Base-by-base conservation (phyloP, 2,329 filamentous ascomycete species). In the Penicillium sp. region DNA sequence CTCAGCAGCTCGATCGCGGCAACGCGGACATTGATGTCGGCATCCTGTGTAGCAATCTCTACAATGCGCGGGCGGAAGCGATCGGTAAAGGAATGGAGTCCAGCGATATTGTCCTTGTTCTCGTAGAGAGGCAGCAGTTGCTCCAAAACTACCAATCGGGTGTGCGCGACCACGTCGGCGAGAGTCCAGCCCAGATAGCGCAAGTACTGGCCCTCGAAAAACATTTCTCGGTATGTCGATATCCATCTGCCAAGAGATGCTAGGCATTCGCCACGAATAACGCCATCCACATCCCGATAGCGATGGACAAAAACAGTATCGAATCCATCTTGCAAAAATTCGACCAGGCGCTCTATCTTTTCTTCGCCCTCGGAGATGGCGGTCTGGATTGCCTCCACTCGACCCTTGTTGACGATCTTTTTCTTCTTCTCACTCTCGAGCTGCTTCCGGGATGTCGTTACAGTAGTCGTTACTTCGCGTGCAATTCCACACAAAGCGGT, bases 181-280 rank as follows among this genome's bases (percentile, higher is more conserved):
- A 99, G 83, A 71, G 96, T 88, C 95, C 95, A 99, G 54, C 95
- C 95, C 5, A 99, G 82, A 71, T 99, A 99, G 61, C 95, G 88
- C 53, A 99, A 81, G 76, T 96, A 96, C 67, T 89, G 85, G 1
- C 92, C 92, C 65, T 97, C 91, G 75, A 97, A 91, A 77, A 96
- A 99, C 48, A 91, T 85, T 49, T 92, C 91, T 2, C 93, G 91
- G 54, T 96, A 86, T 11, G 86, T 86, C 73, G 88, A 85, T 67
- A 98, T 96, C 95, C 95, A 99, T 42, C 88, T 85, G 31, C 93
- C 92, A 8, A 99, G 82, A 14, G 92, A 91, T 63, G 90, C 87
- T 25, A 96, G 88, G 71, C 94, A 97, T 70, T 97, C 94, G 0
- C 89, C 87, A 55, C 95, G 87, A 65, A 99, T 96, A 68, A 87